Percentiles rank a stretch among this genome's conserved stretches.
Conservation (phyloP, 768 basidiomycete species). For the Leccinum aurantiacum region DNA sequence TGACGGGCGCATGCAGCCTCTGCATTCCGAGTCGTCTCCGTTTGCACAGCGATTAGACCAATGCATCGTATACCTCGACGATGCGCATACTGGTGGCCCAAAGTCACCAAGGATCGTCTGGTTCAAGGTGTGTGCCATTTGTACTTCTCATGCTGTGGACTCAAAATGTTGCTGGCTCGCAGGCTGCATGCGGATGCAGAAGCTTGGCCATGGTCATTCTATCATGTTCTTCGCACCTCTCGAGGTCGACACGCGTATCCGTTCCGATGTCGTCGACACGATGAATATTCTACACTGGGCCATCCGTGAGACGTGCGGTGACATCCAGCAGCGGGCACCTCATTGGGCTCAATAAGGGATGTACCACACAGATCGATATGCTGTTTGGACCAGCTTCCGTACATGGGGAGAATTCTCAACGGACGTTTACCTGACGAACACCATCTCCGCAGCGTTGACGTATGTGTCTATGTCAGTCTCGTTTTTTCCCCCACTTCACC, state of each 20-base stretch:
- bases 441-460: constrained; percentile 2
- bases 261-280: constrained; percentile 16
- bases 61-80: constrained; percentile 13
- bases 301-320: too few relatives aligned
- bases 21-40: too few relatives aligned
- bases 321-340: too few relatives aligned
- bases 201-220: constrained; percentile 48
- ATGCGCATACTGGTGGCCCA: constrained; percentile 19
- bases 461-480: not conserved
- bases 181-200: constrained; percentile 59
- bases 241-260: constrained; percentile 44
- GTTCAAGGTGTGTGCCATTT: constrained; percentile 10
- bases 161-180: constrained; percentile 5
- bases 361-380: constrained; percentile 25
- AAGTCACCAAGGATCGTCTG: constrained; percentile 35
- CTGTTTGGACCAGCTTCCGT: constrained; percentile 13
- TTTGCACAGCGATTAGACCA: not conserved
- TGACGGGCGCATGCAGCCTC: too few relatives aligned
- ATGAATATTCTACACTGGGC: too few relatives aligned
- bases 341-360: too few relatives aligned
- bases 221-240: constrained; percentile 49
- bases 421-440: constrained; percentile 28
- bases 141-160: not conserved
- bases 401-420: not conserved
- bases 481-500: not conserved